A percentile compares a stretch with the other conserved stretches of the same genome.
Evolutionary conservation across 1,284 basidiomycete genomes (phyloP).

Genomic region (Marasmius fiardii): DNA sequence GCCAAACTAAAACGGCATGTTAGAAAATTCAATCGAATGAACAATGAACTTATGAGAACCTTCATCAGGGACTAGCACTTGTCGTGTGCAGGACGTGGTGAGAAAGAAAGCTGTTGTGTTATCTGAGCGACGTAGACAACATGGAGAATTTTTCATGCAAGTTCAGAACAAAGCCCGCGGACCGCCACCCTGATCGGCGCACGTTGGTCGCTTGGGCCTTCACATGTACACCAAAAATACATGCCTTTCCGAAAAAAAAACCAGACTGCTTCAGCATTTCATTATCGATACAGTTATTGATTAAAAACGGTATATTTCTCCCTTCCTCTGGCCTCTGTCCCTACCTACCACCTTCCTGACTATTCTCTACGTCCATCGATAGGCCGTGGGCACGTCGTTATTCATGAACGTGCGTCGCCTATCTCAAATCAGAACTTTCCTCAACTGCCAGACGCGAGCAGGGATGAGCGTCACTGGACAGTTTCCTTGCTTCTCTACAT

Average conservation of each 20-base stretch:
- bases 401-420: constrained; percentile 41
- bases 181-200: not conserved
- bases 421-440: constrained; percentile 78
- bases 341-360: not conserved
- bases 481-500: constrained; percentile 72
- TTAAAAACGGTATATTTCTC: not conserved
- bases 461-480: constrained; percentile 88
- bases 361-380: not conserved
- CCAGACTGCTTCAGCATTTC: no score
- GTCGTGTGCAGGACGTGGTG: not conserved
- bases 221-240: no score
- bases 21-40: constrained; percentile 11
- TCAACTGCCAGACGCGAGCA: constrained; percentile 74
- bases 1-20: constrained; percentile 71
- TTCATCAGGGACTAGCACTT: constrained; percentile 31
- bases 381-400: not conserved
- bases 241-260: no score
- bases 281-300: no score
- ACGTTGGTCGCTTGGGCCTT: not conserved
- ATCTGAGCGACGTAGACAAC: not conserved
- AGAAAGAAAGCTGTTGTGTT: not conserved
- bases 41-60: constrained; percentile 23
- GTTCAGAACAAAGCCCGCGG: not conserved
- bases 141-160: not conserved
- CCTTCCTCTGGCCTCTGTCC: not conserved